Conservation (phyloP, 2,329 filamentous ascomycete genomes). For the Fusarium begoniae region DNA sequence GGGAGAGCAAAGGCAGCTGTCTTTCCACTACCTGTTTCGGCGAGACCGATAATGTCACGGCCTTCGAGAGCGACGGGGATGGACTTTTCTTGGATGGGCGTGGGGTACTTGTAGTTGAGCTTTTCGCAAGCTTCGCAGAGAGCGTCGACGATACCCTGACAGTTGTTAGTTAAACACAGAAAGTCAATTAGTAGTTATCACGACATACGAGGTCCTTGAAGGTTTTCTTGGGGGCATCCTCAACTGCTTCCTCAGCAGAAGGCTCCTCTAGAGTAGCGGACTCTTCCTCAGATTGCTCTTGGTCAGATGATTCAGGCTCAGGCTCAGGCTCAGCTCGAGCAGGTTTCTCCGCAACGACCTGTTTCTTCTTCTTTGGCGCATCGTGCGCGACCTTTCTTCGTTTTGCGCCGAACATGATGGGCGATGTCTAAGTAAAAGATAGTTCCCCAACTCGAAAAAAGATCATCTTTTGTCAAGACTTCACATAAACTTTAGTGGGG, state of each 20-base stretch:
- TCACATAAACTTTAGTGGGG: slow-evolving; percentile 47
- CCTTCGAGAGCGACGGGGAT: slow-evolving; percentile 83
- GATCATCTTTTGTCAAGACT: not conserved
- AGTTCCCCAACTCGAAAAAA: not conserved
- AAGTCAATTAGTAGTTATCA: not conserved
- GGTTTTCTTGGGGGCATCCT: slow-evolving; percentile 65
- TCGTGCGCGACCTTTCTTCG: slow-evolving; percentile 53
- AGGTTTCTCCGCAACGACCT: slow-evolving; percentile 7
- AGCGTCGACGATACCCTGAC: slow-evolving; percentile 80
- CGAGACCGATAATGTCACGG: slow-evolving; percentile 90
- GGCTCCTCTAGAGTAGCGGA: slow-evolving; percentile 48
- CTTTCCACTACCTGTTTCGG: slow-evolving; percentile 96
- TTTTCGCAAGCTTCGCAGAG: slow-evolving; percentile 88
- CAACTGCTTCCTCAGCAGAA: slow-evolving; percentile 44
- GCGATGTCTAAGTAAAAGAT: slow-evolving; percentile 1
- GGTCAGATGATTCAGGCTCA: slow-evolving; percentile 13
- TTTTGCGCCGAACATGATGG: slow-evolving; percentile 51
- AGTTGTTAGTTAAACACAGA: slow-evolving; percentile 34
- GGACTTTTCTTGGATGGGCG: slow-evolving; percentile 86
- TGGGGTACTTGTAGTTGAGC: slow-evolving; percentile 85
- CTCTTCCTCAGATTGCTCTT: slow-evolving; percentile 44
- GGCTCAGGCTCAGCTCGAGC: slow-evolving; percentile 15
- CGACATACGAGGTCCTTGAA: slow-evolving; percentile 70
- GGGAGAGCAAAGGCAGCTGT: slow-evolving; percentile 94
- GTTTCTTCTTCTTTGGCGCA: slow-evolving; percentile 37